Percentiles rank a stretch among this genome's conserved stretches.
phyloP scores from a whole-genome alignment of 2,329 filamentous ascomycete genomes.

The Clarireedia hainanense region DNA sequence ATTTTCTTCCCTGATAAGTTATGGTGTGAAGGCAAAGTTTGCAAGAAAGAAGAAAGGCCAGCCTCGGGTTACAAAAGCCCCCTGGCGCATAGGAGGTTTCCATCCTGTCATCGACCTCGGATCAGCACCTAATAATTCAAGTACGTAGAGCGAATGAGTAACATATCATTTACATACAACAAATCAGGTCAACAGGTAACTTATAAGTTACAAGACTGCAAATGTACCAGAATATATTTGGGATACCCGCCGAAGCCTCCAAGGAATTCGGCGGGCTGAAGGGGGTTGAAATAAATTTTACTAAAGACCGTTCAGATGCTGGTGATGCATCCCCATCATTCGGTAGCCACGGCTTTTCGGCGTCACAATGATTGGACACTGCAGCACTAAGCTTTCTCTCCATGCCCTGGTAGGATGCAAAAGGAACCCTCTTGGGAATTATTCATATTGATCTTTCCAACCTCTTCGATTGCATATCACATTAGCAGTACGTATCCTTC shows the following conservation, averaged over 20 bases:
- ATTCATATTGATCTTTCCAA: neutral
- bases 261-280: neutral
- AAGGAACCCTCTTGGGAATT: neutral
- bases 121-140: neutral
- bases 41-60: neutral
- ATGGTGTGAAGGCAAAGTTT: neutral
- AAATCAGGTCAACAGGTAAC: too few species aligned
- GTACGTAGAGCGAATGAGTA: too few species aligned
- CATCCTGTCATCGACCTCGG: neutral
- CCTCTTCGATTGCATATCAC: neutral
- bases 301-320: neutral
- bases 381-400: neutral
- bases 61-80: neutral
- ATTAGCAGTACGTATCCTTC: neutral
- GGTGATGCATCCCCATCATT: slow-evolving; percentile 8
- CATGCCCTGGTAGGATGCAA: neutral
- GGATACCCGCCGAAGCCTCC: neutral
- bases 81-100: neutral
- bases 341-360: slow-evolving; percentile 1
- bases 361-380: slow-evolving; percentile 1
- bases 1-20: neutral
- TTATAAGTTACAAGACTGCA: neutral
- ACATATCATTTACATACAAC: too few species aligned
- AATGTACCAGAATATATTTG: neutral
- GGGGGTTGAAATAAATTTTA: neutral